These are phyloP conservation scores for Martensiomyces pterosporus DNA, from an alignment of 192 early-diverging fungal genomes.

Conservation along the genomic window DNA sequence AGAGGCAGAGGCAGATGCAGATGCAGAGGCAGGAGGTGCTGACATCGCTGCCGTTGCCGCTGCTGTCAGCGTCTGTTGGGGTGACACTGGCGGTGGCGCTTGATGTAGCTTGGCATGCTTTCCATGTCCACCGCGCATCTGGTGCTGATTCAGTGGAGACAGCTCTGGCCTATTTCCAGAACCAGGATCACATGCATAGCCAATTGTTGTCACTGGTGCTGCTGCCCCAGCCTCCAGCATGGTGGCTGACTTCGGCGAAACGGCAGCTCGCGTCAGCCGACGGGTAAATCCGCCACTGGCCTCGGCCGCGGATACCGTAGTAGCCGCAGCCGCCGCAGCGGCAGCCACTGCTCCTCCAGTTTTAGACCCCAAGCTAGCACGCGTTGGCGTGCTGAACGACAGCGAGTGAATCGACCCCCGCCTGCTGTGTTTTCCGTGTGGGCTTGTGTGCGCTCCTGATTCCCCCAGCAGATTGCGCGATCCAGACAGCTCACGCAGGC, in stretches of 20 bases:
- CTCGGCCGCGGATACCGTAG: not conserved
- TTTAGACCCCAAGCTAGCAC: conserved; percentile 18
- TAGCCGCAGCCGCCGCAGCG: not conserved
- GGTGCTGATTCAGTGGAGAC: too few species aligned
- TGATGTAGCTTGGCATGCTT: not conserved
- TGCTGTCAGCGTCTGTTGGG: too few species aligned
- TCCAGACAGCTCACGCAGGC: not conserved
- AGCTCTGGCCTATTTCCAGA: too few species aligned
- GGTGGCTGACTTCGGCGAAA: not conserved
- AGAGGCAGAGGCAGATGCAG: too few species aligned
- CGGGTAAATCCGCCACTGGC: conserved; percentile 16
- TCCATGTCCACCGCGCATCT: conserved; percentile 7
- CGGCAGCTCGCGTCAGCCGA: conserved; percentile 15
- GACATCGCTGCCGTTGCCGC: too few species aligned
- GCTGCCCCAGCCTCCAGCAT: not conserved
- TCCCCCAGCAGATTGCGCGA: not conserved
- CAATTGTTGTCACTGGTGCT: not conserved
- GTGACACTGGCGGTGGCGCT: too few species aligned
- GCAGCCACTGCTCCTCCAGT: conserved; percentile 1
- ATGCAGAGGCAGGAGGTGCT: too few species aligned
- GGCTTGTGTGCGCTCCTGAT: too few species aligned
- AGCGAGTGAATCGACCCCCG: conserved; percentile 39
- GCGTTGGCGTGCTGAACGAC: conserved; percentile 33
- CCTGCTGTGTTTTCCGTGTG: too few species aligned
- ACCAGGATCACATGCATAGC: not conserved